phyloP scores from a whole-genome alignment of 306 rosid species.

The Canavalia ensiformis region DNA sequence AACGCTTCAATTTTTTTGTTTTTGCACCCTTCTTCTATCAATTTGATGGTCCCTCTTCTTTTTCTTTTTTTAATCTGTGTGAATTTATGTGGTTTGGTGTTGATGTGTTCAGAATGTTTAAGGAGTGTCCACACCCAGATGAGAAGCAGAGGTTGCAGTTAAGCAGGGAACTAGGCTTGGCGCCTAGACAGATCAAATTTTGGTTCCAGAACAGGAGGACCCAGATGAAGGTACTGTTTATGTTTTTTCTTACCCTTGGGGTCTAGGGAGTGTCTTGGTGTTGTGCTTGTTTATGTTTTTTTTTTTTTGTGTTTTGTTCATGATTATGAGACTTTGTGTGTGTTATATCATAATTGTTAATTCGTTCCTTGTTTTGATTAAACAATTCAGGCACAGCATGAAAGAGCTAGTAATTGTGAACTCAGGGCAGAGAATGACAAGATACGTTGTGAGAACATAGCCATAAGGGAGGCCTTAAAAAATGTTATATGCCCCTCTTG shows the following conservation, averaged over 20 bases:
- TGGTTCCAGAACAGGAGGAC: conserved; percentile 99
- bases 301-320: neutral
- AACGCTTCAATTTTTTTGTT: neutral
- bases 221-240: conserved; percentile 81
- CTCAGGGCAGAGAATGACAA: conserved; percentile 93
- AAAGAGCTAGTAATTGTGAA: conserved; percentile 79
- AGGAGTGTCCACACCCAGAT: conserved; percentile 97
- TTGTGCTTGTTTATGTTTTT: neutral
- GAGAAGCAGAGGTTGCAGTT: conserved; percentile 89
- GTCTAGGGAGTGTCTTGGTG: neutral
- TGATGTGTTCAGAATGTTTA: conserved; percentile 73
- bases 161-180: conserved; percentile 91
- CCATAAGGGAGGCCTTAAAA: conserved; percentile 94
- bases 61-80: neutral
- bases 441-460: conserved; percentile 95
- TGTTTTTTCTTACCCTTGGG: neutral
- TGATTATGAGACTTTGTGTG: neutral
- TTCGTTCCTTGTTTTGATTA: conserved; percentile 32
- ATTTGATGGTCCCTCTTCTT: conserved; percentile 24
- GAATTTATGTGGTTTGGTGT: too few species aligned
- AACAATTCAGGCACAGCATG: conserved; percentile 82
- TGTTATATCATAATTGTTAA: neutral
- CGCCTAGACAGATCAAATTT: conserved; percentile 97
- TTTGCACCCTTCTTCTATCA: conserved; percentile 33
- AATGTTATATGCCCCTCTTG: conserved; percentile 92